Percentiles rank a stretch among this genome's conserved stretches.
Conservation (phyloP, 164 flowering plant species). For the Aristolochia contorta region DNA sequence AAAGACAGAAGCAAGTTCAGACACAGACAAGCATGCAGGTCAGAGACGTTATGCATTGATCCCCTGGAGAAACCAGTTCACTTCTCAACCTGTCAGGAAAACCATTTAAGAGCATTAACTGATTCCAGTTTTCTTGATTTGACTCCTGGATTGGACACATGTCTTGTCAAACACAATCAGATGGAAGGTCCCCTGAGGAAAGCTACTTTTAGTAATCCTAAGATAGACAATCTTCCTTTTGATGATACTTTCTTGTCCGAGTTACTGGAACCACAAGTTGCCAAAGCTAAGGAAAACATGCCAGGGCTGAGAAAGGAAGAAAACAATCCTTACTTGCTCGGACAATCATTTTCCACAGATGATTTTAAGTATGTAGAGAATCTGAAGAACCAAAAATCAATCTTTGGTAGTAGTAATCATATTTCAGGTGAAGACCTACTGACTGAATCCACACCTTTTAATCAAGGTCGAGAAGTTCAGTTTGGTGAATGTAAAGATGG, state of each 20-base stretch:
- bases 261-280: slow-evolving; percentile 14
- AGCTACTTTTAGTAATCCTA: slow-evolving; percentile 10
- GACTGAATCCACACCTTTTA: slow-evolving; percentile 15
- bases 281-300: slow-evolving; percentile 5
- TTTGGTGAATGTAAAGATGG: slow-evolving; percentile 18
- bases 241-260: slow-evolving; percentile 15
- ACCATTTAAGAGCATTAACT: slow-evolving; percentile 4
- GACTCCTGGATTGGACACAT: slow-evolving; percentile 14
- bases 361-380: neutral
- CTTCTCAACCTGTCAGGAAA: slow-evolving; percentile 9
- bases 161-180: slow-evolving; percentile 9
- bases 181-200: slow-evolving; percentile 9
- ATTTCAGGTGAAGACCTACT: slow-evolving; percentile 30
- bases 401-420: slow-evolving; percentile 13
- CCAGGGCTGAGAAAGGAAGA: slow-evolving; percentile 14
- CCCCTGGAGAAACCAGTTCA: slow-evolving; percentile 12
- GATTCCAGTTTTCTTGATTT: neutral
- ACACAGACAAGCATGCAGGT: slow-evolving; percentile 8
- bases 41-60: slow-evolving; percentile 7
- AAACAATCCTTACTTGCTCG: no score
- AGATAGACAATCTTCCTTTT: slow-evolving; percentile 7
- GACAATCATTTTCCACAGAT: no score
- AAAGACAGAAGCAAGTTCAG: slow-evolving; percentile 20
- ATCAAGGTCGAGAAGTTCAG: slow-evolving; percentile 16
- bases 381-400: neutral